These are phyloP conservation scores for Penicillium soppii DNA, from an alignment of 495 filamentous ascomycete species.

Conservation along the genomic window DNA sequence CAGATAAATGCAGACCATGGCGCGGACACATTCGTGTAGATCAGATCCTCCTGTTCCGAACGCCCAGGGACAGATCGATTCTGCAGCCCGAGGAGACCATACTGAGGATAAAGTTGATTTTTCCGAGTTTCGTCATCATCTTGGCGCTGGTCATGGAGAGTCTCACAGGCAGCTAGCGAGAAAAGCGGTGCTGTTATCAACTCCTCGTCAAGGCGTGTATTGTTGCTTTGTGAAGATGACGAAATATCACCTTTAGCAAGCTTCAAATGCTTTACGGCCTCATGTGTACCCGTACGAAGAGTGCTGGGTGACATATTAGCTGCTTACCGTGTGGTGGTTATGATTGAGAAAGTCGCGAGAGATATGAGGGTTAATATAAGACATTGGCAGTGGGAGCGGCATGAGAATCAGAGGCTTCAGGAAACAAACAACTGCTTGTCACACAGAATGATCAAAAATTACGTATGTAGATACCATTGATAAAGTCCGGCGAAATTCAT, in stretches of 20 bases:
- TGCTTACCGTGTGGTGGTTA: neutral
- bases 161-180: neutral
- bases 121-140: neutral
- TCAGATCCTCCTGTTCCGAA: neutral
- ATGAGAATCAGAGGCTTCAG: too few relatives aligned
- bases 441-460: too few relatives aligned
- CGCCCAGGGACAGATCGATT: neutral
- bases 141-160: neutral
- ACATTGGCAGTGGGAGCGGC: too few relatives aligned
- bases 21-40: constrained; percentile 9
- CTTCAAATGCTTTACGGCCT: neutral
- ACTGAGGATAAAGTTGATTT: neutral
- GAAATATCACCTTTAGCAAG: neutral
- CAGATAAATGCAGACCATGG: constrained; percentile 66
- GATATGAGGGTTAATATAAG: too few relatives aligned
- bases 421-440: too few relatives aligned
- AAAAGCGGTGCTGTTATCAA: neutral
- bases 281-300: neutral
- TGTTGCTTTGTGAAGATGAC: too few relatives aligned
- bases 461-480: too few relatives aligned
- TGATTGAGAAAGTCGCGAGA: too few relatives aligned
- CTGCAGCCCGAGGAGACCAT: neutral
- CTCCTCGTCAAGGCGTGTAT: neutral
- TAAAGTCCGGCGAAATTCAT: too few relatives aligned
- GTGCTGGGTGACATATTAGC: neutral